Evolutionary conservation across 495 filamentous ascomycete genomes (phyloP).

Genomic region (Hypomontagnella submonticulosa): DNA sequence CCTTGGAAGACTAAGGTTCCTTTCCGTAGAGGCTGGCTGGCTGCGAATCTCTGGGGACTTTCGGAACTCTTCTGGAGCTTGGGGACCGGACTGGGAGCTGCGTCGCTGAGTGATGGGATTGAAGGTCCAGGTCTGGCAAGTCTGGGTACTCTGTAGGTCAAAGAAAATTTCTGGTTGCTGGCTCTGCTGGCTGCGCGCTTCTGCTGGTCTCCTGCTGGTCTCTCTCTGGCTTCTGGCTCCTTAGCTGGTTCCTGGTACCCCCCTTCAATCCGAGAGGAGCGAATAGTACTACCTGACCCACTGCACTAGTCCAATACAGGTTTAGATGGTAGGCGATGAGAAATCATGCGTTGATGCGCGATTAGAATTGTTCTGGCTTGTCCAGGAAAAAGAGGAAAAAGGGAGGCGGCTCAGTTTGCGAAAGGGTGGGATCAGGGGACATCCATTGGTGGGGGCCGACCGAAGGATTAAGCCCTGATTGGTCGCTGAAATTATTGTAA

Average conservation of each 20-base stretch:
- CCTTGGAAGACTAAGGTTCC: constrained; percentile 3
- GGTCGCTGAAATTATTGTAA: constrained; percentile 1
- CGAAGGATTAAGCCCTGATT: constrained; percentile 6
- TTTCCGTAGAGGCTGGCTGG: constrained; percentile 1
- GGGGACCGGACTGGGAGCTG: constrained; percentile 8
- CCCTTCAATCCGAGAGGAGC: constrained; percentile 36
- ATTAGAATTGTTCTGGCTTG: constrained; percentile 33
- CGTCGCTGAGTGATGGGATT: constrained; percentile 25
- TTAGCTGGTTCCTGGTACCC: not conserved
- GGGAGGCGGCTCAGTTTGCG: constrained; percentile 16
- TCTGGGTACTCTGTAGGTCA: constrained; percentile 28
- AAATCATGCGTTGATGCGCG: constrained; percentile 41
- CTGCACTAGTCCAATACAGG: constrained; percentile 29
- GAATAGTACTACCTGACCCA: constrained; percentile 35
- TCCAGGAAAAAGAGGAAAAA: constrained; percentile 16
- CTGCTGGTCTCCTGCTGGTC: constrained; percentile 3
- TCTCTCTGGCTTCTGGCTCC: not conserved
- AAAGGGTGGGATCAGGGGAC: constrained; percentile 4
- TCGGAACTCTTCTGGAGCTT: not conserved
- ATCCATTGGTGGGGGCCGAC: not conserved
- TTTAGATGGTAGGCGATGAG: constrained; percentile 29
- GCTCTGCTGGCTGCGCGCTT: constrained; percentile 1
- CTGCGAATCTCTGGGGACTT: constrained; percentile 1
- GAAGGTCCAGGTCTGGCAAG: constrained; percentile 24
- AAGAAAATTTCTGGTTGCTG: constrained; percentile 37